Percentiles rank a stretch among this genome's conserved stretches.
Conservation (phyloP, 257 asterid species). For the Salvia rosmarinus region DNA sequence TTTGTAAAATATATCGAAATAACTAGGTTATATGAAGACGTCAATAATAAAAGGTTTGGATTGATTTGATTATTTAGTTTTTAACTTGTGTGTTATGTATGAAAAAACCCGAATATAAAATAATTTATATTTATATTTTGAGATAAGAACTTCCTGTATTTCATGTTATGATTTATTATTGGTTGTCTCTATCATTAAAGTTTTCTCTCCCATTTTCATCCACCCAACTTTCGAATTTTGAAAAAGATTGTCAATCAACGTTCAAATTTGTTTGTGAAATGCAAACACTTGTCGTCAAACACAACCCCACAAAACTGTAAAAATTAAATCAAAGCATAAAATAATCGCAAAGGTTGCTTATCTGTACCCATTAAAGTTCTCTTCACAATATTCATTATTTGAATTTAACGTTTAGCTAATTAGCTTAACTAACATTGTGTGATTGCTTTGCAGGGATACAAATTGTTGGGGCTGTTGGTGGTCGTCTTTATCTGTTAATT, state of each 20-base stretch:
- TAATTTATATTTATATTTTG: no score
- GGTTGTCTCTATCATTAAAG: not conserved
- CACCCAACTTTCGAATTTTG: slow-evolving; percentile 1
- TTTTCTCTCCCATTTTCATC: not conserved
- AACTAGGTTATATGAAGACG: no score
- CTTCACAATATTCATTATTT: slow-evolving; percentile 12
- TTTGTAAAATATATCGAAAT: no score
- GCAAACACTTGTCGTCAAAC: slow-evolving; percentile 22
- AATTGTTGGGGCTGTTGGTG: slow-evolving; percentile 2
- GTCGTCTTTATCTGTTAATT: no score
- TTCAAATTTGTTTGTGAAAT: not conserved
- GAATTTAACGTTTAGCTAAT: slow-evolving; percentile 25
- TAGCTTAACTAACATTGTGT: slow-evolving; percentile 20
- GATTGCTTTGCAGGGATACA: slow-evolving; percentile 15
- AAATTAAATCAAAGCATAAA: slow-evolving; percentile 6
- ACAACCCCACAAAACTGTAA: not conserved
- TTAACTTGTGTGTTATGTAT: no score
- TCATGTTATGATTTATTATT: not conserved
- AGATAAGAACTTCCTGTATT: no score
- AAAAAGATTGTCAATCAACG: slow-evolving; percentile 2
- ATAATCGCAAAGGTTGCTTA: slow-evolving; percentile 12
- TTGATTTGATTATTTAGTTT: no score
- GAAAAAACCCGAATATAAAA: no score
- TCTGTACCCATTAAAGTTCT: slow-evolving; percentile 5
- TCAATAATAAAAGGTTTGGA: no score